Base-by-base conservation (phyloP, 129 eudicot species). In the Ambrosia artemisiifolia region DNA sequence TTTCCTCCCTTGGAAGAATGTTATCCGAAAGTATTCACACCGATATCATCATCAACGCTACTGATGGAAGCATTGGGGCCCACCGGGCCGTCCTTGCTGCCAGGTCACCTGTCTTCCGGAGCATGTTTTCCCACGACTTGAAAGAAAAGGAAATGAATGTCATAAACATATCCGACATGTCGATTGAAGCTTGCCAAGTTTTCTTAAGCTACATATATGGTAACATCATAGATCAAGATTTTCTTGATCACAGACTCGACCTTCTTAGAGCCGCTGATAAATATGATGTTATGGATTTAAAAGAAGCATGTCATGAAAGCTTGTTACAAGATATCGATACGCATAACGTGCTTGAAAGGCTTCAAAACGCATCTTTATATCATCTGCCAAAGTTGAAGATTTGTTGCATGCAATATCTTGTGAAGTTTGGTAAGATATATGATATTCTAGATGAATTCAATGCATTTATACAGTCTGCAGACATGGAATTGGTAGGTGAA, bases 31-130 rank as follows among this genome's bases (percentile, higher is more conserved):
- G 87, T 63, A 90, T 95, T 43, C 96, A 88, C 85, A 88, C 99
- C 0, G 99, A 95, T 71, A 88, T 91, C 53, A 69, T 74, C 32
- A 95, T 95, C 70, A 86, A 88, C 42, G 86, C 97, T 34, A 84
- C 96, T 0, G 85, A 90, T 12, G 94, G 99, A 30, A 80, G 83
- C 88, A 77, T 84, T 3, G 82, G 84, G 76, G 97, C 99, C 33
- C 99, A 95, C 75, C 87, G 97, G 8, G 97, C 99, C 7, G 89
- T 95, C 61, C 91, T 95, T 10, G 97, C 99, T 8, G 80, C 96
- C 63, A 75, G 97, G 10, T 95, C 99, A 0, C 94, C 96, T 3
- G 99, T 95, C 50, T 90, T 95, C 81, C 86, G 80, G 59, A 83
- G 94, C 91, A 95, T 95, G 99, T 95, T 95, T 72, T 81, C 88